Base-by-base conservation (phyloP, 805 yeast species). In the Clavispora carvajalis region DNA sequence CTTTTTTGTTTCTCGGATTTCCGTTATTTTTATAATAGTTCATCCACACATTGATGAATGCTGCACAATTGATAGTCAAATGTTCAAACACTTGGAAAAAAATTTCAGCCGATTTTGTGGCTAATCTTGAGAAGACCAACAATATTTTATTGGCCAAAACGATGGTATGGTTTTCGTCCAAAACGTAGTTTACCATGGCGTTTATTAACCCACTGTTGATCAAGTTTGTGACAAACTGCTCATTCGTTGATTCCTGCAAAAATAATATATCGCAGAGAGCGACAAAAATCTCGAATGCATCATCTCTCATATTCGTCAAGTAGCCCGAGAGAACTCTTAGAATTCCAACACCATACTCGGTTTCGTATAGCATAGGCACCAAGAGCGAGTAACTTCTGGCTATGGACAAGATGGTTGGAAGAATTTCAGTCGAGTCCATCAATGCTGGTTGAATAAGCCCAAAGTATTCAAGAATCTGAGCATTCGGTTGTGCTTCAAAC, bases 1-100 rank as follows among this genome's bases (percentile, higher is more conserved):
- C 64, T 59, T 91, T 91, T 46, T 84, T 78, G 49, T 79, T 77
- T 44, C 86, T 72, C 1, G 95, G 90, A 52, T 82, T 88, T 31
- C 83, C 85, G 41, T 85, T 74, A 44, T 77, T 76, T 41, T 57
- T 61, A 47, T 65, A 62, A 48, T 59, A 56, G 22, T 67, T 64
- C 45, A 73, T 58, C 69, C 78, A 74, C 10, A 49, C 49, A 8
- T 48, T 50, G 29, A 69, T 30, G 37, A 65, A 60, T 17, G 42
- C 47, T 8, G 45, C 35, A 6, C 31, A 30, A 48, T 65, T 60
- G 26, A 61, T 39, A 7, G 60, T 45, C 35, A 62, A 40, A 39
- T 58, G 63, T 19, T 48, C 52, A 31, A 73, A 47, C 33, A 69
- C 49, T 25, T 58, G 51, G 8, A 68, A 35, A 33, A 74, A 66